Evolutionary conservation across 257 asterid genomes (phyloP).

Genomic region (Solanum okadae): DNA sequence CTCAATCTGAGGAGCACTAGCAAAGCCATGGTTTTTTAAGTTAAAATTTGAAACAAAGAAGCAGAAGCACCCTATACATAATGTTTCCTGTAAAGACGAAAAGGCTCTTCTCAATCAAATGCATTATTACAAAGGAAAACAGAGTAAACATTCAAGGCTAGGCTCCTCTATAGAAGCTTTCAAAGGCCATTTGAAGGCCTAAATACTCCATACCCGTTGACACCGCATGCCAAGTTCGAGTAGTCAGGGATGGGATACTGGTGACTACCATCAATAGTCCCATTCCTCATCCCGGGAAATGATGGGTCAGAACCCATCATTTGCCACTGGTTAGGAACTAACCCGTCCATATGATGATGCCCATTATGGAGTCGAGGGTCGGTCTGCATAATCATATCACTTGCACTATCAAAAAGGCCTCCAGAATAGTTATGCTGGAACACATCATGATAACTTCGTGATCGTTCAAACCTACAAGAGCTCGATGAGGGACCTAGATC

Average conservation of each 20-base stretch:
- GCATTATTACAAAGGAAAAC: conserved; percentile 2
- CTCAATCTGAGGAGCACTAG: neutral
- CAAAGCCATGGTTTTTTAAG: neutral
- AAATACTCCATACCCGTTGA: conserved; percentile 54
- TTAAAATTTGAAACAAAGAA: neutral
- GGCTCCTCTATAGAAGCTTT: conserved; percentile 1
- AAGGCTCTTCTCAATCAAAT: conserved; percentile 3
- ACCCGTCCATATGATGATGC: conserved; percentile 54
- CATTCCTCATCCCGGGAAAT: conserved; percentile 26
- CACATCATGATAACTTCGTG: conserved; percentile 41
- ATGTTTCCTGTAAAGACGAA: conserved; percentile 3
- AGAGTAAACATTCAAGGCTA: neutral
- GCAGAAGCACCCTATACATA: conserved; percentile 36
- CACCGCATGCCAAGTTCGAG: conserved; percentile 35
- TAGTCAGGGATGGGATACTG: conserved; percentile 50
- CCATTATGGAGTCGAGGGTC: conserved; percentile 38
- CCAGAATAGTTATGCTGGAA: conserved; percentile 35
- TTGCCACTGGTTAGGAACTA: conserved; percentile 61
- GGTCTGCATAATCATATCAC: conserved; percentile 45
- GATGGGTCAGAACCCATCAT: conserved; percentile 49
- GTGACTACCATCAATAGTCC: conserved; percentile 35
- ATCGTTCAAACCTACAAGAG: conserved; percentile 52
- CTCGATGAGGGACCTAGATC: conserved; percentile 30
- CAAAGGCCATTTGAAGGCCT: conserved; percentile 74
- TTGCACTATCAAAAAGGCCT: conserved; percentile 29